Evolutionary conservation across 75 land plant species (phyloP).

Genomic region (Pinus albicaulis): DNA sequence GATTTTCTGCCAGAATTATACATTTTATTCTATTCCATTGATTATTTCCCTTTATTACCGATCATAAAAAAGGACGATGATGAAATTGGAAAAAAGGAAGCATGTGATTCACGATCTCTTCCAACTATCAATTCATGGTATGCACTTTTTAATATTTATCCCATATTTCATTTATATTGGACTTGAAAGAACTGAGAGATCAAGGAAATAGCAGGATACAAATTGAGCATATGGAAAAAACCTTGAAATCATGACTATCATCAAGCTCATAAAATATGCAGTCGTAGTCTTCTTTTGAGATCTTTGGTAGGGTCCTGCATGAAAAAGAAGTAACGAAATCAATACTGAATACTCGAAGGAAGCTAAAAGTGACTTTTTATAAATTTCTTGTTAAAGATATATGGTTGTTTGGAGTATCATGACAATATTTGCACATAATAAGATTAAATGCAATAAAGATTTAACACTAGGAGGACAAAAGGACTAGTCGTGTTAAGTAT

Average conservation of each 20-base stretch:
- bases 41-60: background rate
- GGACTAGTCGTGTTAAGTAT: too few relatives aligned
- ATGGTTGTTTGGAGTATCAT: background rate
- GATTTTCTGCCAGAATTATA: background rate
- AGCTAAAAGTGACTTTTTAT: background rate
- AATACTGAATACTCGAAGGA: background rate
- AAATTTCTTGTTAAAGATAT: background rate
- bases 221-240: conserved; percentile 4
- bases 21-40: background rate
- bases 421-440: too few relatives aligned
- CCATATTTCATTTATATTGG: background rate
- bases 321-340: background rate
- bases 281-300: conserved; percentile 77
- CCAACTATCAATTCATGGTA: background rate
- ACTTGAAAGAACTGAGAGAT: background rate
- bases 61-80: background rate
- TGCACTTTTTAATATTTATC: background rate
- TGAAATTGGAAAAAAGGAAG: background rate
- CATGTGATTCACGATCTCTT: background rate
- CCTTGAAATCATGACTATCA: conserved; percentile 86
- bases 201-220: background rate
- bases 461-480: too few relatives aligned
- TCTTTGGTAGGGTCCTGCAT: conserved; percentile 74
- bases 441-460: too few relatives aligned
- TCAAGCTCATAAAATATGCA: conserved; percentile 74